Conservation (phyloP, 176 grass and related monocot genomes). For the Typha latifolia region DNA sequence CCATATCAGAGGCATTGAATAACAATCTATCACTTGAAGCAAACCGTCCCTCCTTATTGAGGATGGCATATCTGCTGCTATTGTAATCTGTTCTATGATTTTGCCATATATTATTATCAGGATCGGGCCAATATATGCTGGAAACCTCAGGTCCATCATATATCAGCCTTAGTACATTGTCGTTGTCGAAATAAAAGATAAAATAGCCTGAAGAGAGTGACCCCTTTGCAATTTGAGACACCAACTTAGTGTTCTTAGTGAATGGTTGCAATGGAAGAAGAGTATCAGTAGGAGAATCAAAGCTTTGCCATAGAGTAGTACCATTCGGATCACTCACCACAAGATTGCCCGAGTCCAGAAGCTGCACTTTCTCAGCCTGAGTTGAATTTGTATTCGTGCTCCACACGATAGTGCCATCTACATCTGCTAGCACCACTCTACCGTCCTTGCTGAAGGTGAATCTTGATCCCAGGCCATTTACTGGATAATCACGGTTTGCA, state of each 20-base stretch:
- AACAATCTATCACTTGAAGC: conserved; percentile 7
- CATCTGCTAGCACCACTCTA: conserved; percentile 14
- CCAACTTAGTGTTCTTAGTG: conserved; percentile 15
- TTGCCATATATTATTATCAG: background rate
- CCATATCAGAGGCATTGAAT: conserved; percentile 17
- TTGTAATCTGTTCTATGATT: conserved; percentile 11
- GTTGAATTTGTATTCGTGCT: background rate
- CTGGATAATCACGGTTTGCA: conserved; percentile 9
- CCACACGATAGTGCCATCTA: conserved; percentile 14
- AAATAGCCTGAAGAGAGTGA: conserved; percentile 9
- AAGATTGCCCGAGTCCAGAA: conserved; percentile 19
- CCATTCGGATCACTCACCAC: conserved; percentile 16
- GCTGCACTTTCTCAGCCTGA: conserved; percentile 11
- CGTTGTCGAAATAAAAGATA: conserved; percentile 23
- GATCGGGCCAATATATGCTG: conserved; percentile 25
- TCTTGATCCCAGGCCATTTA: background rate
- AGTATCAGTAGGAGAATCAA: conserved; percentile 22
- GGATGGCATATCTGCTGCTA: conserved; percentile 5
- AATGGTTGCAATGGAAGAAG: conserved; percentile 18
- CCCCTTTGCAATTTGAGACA: background rate
- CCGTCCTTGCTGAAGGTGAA: conserved; percentile 16
- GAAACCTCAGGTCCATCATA: conserved; percentile 11
- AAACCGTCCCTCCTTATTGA: conserved; percentile 4
- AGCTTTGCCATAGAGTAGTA: conserved; percentile 18
- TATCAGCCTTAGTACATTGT: conserved; percentile 19